Conservation (phyloP, 179 eudicot genomes). For the Nepenthes alata region DNA sequence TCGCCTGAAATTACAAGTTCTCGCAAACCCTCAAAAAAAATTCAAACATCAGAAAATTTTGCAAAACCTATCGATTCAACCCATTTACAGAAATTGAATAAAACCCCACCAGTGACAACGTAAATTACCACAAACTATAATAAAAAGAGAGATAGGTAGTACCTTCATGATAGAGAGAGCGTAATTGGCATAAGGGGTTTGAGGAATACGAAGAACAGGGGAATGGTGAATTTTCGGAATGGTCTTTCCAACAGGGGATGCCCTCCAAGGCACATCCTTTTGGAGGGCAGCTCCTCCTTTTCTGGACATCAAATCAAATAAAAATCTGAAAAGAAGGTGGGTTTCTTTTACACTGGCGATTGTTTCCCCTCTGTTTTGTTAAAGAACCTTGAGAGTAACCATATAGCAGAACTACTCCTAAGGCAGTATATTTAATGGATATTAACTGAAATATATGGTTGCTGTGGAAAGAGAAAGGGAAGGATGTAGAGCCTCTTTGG, state of each 20-base stretch:
- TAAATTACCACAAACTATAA: too few relatives aligned
- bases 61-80: neutral
- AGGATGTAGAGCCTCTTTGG: neutral
- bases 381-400: too few relatives aligned
- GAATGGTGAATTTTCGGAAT: conserved; percentile 78
- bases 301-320: conserved; percentile 30
- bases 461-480: too few relatives aligned
- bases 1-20: too few relatives aligned
- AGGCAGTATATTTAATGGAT: too few relatives aligned
- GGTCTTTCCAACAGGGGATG: conserved; percentile 39
- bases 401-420: too few relatives aligned
- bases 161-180: conserved; percentile 77
- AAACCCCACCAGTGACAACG: too few relatives aligned
- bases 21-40: too few relatives aligned
- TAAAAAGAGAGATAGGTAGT: neutral
- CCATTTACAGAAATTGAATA: neutral
- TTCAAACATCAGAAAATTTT: neutral
- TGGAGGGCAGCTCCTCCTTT: conserved; percentile 41
- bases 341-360: too few relatives aligned
- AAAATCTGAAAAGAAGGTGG: too few relatives aligned
- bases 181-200: conserved; percentile 46
- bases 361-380: too few relatives aligned
- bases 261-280: conserved; percentile 87
- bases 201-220: conserved; percentile 57
- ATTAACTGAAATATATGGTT: neutral